phyloP scores from a whole-genome alignment of 2,329 filamentous ascomycete genomes.

The Aspergillaceae sp. region DNA sequence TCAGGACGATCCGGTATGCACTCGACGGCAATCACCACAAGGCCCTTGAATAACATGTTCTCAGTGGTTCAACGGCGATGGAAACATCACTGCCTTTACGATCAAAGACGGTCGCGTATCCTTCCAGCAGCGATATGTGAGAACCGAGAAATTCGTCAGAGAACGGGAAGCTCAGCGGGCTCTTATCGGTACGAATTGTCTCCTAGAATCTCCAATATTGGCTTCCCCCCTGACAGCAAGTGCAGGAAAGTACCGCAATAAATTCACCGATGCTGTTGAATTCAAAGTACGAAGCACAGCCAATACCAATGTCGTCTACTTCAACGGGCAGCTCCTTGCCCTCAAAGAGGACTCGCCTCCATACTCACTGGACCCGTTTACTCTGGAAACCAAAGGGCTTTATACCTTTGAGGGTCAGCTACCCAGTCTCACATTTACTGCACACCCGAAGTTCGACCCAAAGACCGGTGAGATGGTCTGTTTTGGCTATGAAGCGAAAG shows the following conservation, averaged over 20 bases:
- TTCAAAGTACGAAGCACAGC: constrained; percentile 30
- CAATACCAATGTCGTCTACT: constrained; percentile 55
- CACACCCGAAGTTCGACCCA: constrained; percentile 46
- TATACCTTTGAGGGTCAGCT: constrained; percentile 46
- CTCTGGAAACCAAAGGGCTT: constrained; percentile 42
- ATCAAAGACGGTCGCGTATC: constrained; percentile 26
- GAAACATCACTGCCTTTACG: constrained; percentile 31
- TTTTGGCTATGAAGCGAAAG: constrained; percentile 41
- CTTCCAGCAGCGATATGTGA: constrained; percentile 32
- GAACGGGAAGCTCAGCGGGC: constrained; percentile 31
- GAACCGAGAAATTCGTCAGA: constrained; percentile 33
- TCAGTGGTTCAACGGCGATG: constrained; percentile 35
- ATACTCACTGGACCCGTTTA: constrained; percentile 41
- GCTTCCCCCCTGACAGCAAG: too few species aligned
- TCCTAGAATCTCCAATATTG: too few species aligned
- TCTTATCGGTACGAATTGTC: too few species aligned
- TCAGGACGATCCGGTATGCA: constrained; percentile 24
- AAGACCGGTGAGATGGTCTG: constrained; percentile 44
- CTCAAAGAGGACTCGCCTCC: constrained; percentile 49
- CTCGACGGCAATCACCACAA: too few species aligned
- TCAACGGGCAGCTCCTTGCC: constrained; percentile 39
- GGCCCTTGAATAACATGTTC: too few species aligned
- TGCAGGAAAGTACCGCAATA: constrained; percentile 39
- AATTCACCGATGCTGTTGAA: constrained; percentile 31
- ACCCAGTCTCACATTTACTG: constrained; percentile 39